These are phyloP conservation scores for Lophiostoma macrostomum DNA, from an alignment of 495 filamentous ascomycete species.

Conservation along the genomic window DNA sequence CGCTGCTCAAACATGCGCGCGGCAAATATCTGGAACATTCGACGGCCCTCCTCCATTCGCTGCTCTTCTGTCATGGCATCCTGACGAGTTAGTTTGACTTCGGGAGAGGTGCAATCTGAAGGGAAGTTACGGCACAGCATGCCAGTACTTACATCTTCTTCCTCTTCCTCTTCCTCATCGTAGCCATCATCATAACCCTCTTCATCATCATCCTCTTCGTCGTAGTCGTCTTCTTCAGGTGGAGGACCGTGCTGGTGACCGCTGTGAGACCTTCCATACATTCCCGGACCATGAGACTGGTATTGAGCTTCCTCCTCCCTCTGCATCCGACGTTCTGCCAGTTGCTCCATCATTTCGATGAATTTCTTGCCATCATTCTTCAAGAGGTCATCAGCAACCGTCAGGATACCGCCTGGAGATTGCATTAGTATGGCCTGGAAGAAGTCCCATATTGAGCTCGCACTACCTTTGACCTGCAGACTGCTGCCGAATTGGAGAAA, in stretches of 20 bases:
- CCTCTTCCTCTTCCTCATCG: slow-evolving; percentile 85
- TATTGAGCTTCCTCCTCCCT: slow-evolving; percentile 86
- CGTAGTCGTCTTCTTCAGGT: slow-evolving; percentile 70
- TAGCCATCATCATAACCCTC: slow-evolving; percentile 89
- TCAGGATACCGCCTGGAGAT: slow-evolving; percentile 86
- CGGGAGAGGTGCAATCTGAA: slow-evolving; percentile 31
- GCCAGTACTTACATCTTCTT: slow-evolving; percentile 79
- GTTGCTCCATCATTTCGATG: slow-evolving; percentile 99
- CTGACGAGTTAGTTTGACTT: slow-evolving; percentile 47
- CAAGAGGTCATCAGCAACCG: slow-evolving; percentile 94
- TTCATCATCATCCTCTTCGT: slow-evolving; percentile 81
- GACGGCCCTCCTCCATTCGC: slow-evolving; percentile 95
- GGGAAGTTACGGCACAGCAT: too few relatives aligned
- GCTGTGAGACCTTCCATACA: slow-evolving; percentile 41
- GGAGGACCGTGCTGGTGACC: slow-evolving; percentile 60
- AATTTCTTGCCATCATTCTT: slow-evolving; percentile 99
- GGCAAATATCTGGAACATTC: slow-evolving; percentile 99
- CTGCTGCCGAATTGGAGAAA: slow-evolving; percentile 98
- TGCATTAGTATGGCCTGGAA: slow-evolving; percentile 42
- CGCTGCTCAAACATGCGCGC: slow-evolving; percentile 99
- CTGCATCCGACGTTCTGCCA: slow-evolving; percentile 95
- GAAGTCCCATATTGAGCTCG: slow-evolving; percentile 28
- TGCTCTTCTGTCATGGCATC: slow-evolving; percentile 97
- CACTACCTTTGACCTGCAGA: slow-evolving; percentile 86
- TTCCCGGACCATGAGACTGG: slow-evolving; percentile 49